Conservation (phyloP, 2,329 filamentous ascomycete genomes). For the Ascochyta fabae region DNA sequence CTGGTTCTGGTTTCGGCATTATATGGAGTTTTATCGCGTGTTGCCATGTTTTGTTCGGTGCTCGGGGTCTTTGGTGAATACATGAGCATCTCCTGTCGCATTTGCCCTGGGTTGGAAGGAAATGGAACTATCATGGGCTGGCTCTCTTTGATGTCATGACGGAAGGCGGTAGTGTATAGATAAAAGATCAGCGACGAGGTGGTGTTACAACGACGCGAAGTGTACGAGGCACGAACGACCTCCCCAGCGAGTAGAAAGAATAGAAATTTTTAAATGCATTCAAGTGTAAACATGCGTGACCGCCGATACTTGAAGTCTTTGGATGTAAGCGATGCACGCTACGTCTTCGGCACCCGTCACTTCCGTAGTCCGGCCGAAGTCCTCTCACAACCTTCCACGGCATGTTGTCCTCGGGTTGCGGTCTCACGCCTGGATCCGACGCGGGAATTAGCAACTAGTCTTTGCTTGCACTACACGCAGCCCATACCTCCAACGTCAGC, state of each 20-base stretch:
- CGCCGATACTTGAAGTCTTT: no score
- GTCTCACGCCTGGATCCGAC: no score
- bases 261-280: not conserved
- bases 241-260: constrained; percentile 4
- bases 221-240: constrained; percentile 5
- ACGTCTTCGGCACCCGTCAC: no score
- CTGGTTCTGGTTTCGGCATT: constrained; percentile 23
- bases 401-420: no score
- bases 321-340: no score
- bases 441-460: no score
- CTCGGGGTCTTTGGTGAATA: constrained; percentile 14
- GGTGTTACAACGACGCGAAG: constrained; percentile 1
- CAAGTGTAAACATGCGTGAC: no score
- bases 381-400: no score
- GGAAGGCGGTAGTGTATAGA: constrained; percentile 16
- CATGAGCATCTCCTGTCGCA: constrained; percentile 20
- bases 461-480: not conserved
- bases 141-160: constrained; percentile 21
- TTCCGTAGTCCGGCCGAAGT: no score
- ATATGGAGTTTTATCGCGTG: constrained; percentile 24
- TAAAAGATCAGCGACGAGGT: constrained; percentile 6
- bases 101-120: constrained; percentile 14
- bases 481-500: not conserved
- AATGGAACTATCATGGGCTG: constrained; percentile 16
- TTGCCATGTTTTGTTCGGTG: constrained; percentile 6